Evolutionary conservation across 306 rosid species (phyloP).

Genomic region (Fragaria ananassa): DNA sequence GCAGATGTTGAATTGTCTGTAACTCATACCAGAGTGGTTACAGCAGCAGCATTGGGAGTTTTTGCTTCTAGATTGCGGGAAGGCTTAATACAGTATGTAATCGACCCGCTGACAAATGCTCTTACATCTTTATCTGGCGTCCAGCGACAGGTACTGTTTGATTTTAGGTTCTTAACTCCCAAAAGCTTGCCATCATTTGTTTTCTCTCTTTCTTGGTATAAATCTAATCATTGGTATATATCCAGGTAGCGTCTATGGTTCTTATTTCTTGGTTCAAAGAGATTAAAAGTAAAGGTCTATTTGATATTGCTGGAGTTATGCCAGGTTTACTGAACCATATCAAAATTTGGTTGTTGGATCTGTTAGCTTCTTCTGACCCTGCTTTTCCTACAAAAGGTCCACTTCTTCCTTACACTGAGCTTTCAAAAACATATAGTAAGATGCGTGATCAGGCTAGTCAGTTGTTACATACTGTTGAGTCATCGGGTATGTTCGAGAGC

Average conservation of each 20-base stretch:
- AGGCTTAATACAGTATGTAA: conserved; percentile 48
- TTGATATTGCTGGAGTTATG: conserved; percentile 33
- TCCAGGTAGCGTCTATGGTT: conserved; percentile 85
- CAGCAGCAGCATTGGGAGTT: conserved; percentile 83
- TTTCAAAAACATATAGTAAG: conserved; percentile 87
- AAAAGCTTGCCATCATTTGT: conserved; percentile 11
- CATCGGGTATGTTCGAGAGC: conserved; percentile 52
- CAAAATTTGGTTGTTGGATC: conserved; percentile 72
- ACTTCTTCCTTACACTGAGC: conserved; percentile 77
- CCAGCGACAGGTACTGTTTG: conserved; percentile 74
- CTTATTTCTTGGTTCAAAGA: conserved; percentile 94
- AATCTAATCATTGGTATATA: conserved; percentile 17
- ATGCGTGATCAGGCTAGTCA: conserved; percentile 87
- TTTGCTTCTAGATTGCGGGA: conserved; percentile 74
- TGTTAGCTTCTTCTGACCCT: conserved; percentile 76
- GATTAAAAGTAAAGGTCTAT: conserved; percentile 31
- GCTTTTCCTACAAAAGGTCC: conserved; percentile 89
- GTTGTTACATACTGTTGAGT: conserved; percentile 53
- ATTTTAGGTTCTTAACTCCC: conserved; percentile 1
- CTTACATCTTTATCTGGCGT: conserved; percentile 76
- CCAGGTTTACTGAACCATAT: conserved; percentile 44
- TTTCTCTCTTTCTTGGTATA: conserved; percentile 13
- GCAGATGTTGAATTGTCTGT: conserved; percentile 79
- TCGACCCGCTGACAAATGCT: conserved; percentile 72
- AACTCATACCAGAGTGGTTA: conserved; percentile 82